Percentiles rank a stretch among this genome's conserved stretches.
Evolutionary conservation across 1,284 basidiomycete species (phyloP).

Genomic region (Wallemia mellicola): DNA sequence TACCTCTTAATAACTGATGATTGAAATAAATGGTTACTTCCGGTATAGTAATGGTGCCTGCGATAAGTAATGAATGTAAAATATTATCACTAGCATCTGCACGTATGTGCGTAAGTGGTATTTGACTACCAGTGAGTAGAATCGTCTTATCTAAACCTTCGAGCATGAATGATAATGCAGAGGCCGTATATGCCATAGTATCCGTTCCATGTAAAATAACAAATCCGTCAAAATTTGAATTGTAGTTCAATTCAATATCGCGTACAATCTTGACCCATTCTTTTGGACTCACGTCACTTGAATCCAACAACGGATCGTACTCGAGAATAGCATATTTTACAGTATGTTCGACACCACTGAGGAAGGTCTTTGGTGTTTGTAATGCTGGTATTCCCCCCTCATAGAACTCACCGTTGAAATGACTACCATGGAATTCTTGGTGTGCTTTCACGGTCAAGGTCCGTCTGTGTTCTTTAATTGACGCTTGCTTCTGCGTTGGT

Average conservation of each 20-base stretch:
- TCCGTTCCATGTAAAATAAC: slow-evolving; percentile 54
- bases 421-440: neutral
- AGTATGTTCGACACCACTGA: neutral
- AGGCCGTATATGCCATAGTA: slow-evolving; percentile 67
- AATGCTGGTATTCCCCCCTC: neutral
- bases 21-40: slow-evolving; percentile 70
- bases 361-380: neutral
- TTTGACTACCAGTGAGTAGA: slow-evolving; percentile 75
- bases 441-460: neutral
- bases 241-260: slow-evolving; percentile 70
- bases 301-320: neutral
- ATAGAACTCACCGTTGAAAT: neutral
- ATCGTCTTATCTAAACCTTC: slow-evolving; percentile 41
- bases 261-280: slow-evolving; percentile 70
- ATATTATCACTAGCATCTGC: slow-evolving; percentile 75
- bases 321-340: neutral
- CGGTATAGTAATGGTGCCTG: slow-evolving; percentile 68
- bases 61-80: slow-evolving; percentile 56
- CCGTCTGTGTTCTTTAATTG: too few relatives aligned
- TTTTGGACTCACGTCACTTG: slow-evolving; percentile 11
- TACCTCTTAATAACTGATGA: slow-evolving; percentile 56
- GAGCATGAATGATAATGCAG: slow-evolving; percentile 57
- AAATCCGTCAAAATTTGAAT: slow-evolving; percentile 56
- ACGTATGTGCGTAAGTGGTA: slow-evolving; percentile 55
- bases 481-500: neutral